phyloP scores from a whole-genome alignment of 371 early-diverging fungal species.

The Actinomortierella wolfii region DNA sequence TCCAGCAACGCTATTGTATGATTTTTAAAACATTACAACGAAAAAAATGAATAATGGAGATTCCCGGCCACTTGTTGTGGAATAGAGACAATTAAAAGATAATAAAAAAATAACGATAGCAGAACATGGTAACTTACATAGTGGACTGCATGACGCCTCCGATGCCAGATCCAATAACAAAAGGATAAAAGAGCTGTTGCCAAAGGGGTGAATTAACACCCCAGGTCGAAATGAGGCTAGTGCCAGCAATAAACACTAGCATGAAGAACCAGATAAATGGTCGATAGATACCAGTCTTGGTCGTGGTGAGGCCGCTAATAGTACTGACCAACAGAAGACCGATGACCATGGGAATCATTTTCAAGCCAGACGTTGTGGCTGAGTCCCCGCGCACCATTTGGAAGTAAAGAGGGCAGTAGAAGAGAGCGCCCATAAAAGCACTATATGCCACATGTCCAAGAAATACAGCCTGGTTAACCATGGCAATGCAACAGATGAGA shows the following conservation, averaged over 20 bases:
- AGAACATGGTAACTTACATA: constrained; percentile 18
- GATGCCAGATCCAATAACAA: constrained; percentile 32
- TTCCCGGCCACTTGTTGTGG: not conserved
- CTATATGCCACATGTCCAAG: constrained; percentile 2
- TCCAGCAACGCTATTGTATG: constrained; percentile 49
- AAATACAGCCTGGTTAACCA: not conserved
- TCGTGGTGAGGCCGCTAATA: constrained; percentile 48
- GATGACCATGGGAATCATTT: constrained; percentile 55
- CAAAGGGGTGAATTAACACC: constrained; percentile 15
- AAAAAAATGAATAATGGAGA: not conserved
- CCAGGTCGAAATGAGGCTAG: constrained; percentile 43
- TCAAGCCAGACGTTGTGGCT: constrained; percentile 61
- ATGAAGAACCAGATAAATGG: constrained; percentile 43
- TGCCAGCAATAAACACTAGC: constrained; percentile 49
- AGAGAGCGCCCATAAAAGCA: constrained; percentile 54
- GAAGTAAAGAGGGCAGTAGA: constrained; percentile 60
- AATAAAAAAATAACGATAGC: not conserved
- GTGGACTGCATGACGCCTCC: constrained; percentile 39
- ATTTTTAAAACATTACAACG: too few species aligned
- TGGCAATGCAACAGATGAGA: not conserved
- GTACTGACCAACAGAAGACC: constrained; percentile 48
- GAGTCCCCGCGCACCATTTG: constrained; percentile 47
- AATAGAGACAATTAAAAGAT: not conserved
- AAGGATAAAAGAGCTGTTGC: constrained; percentile 27
- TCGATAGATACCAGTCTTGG: constrained; percentile 53